These are phyloP conservation scores for Solidago caesia DNA, from an alignment of 129 eudicot genomes.

Conservation along the genomic window DNA sequence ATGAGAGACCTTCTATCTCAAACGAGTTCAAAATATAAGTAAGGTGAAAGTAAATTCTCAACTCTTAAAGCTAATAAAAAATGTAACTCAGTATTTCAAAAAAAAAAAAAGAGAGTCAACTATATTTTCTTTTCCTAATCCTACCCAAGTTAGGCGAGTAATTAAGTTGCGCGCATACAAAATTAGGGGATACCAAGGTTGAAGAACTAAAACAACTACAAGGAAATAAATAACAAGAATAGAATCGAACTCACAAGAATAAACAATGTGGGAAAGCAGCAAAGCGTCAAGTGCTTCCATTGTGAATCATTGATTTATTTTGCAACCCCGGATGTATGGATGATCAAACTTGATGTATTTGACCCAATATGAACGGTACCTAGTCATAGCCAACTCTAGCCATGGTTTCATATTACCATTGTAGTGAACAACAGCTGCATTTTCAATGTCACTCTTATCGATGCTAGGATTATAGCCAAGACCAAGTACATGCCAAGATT, in stretches of 20 bases:
- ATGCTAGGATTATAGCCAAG: slow-evolving; percentile 85
- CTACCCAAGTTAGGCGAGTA: slow-evolving; percentile 24
- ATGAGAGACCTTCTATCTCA: no score
- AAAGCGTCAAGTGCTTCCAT: not conserved
- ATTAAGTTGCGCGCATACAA: slow-evolving; percentile 10
- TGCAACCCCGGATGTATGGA: slow-evolving; percentile 74
- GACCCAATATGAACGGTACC: slow-evolving; percentile 87
- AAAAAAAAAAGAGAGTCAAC: slow-evolving; percentile 18
- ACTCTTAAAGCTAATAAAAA: not conserved
- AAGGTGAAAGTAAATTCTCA: not conserved
- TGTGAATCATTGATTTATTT: slow-evolving; percentile 47
- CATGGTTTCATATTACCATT: slow-evolving; percentile 98
- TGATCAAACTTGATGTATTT: slow-evolving; percentile 86
- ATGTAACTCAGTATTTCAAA: slow-evolving; percentile 8
- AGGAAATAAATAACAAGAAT: slow-evolving; percentile 28
- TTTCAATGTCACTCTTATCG: slow-evolving; percentile 68
- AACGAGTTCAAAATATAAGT: not conserved
- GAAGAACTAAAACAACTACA: slow-evolving; percentile 14
- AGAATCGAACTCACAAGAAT: slow-evolving; percentile 33
- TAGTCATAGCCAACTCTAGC: slow-evolving; percentile 94
- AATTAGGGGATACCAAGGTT: slow-evolving; percentile 6
- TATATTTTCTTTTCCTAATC: slow-evolving; percentile 29
- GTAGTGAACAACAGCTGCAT: slow-evolving; percentile 92
- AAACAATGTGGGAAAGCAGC: slow-evolving; percentile 29
- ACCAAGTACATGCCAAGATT: slow-evolving; percentile 98